phyloP scores from a whole-genome alignment of 2,329 filamentous ascomycete genomes.

The Madurella mycetomatis region DNA sequence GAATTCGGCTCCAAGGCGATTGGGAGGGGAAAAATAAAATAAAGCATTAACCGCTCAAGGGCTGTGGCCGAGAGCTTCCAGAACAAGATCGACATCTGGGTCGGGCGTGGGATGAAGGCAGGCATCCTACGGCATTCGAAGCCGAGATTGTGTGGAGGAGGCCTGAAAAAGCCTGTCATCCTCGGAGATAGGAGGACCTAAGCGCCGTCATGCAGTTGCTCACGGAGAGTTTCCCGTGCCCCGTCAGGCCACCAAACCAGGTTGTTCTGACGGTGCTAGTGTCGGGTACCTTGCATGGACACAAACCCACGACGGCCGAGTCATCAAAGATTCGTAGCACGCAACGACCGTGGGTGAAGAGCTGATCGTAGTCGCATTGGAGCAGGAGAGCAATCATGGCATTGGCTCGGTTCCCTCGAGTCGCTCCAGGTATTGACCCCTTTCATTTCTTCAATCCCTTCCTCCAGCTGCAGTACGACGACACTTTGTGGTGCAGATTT shows the following conservation, averaged over 20 bases:
- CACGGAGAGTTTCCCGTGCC: slow-evolving; percentile 1
- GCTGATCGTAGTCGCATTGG: slow-evolving; percentile 17
- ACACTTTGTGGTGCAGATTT: slow-evolving; percentile 14
- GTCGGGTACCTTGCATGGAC: slow-evolving; percentile 27
- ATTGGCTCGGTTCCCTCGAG: slow-evolving; percentile 18
- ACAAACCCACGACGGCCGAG: neutral
- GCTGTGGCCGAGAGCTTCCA: slow-evolving; percentile 19
- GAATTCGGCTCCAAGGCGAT: neutral
- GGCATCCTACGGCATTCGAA: neutral
- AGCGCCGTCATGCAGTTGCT: slow-evolving; percentile 13
- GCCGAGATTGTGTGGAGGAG: neutral
- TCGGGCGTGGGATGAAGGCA: slow-evolving; percentile 2
- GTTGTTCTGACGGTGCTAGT: slow-evolving; percentile 17
- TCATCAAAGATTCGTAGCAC: neutral
- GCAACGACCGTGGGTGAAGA: slow-evolving; percentile 12
- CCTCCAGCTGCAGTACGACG: slow-evolving; percentile 22
- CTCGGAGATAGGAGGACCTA: neutral
- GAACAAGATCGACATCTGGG: slow-evolving; percentile 16
- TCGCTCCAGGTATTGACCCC: slow-evolving; percentile 13
- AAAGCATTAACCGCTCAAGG: neutral
- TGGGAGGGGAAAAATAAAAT: neutral
- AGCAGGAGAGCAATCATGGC: slow-evolving; percentile 11
- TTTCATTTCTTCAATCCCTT: slow-evolving; percentile 23
- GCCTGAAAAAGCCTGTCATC: no score
- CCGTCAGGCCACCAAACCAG: slow-evolving; percentile 10